phyloP scores from a whole-genome alignment of 148 eudicot species.

The Arctostaphylos glauca region DNA sequence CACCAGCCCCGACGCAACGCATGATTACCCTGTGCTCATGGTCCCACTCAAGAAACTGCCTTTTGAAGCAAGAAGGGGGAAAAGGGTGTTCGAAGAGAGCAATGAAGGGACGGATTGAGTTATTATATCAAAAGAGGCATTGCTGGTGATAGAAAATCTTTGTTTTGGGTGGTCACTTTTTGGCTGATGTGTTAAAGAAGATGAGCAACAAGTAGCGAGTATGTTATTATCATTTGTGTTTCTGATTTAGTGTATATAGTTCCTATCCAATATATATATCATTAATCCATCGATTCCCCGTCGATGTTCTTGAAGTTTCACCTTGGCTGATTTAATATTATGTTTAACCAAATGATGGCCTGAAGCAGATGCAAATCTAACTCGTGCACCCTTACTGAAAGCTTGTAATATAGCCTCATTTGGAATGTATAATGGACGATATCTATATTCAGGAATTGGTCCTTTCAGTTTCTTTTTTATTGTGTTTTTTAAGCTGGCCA shows the following conservation, averaged over 20 bases:
- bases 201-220: neutral
- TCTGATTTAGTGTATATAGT: conserved; percentile 10
- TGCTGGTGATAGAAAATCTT: neutral
- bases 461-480: neutral
- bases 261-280: neutral
- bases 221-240: neutral
- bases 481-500: neutral
- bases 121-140: neutral
- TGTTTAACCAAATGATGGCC: neutral
- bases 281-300: neutral
- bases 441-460: neutral
- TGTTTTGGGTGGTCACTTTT: neutral
- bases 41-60: neutral
- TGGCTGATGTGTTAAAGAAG: conserved; percentile 1
- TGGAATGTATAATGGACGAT: neutral
- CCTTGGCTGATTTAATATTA: neutral
- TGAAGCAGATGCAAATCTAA: conserved; percentile 7
- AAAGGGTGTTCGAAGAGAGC: neutral
- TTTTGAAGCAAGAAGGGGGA: neutral
- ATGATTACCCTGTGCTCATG: neutral
- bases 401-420: neutral
- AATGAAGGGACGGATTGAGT: neutral
- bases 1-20: conserved; percentile 13
- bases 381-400: neutral
- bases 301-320: neutral